phyloP scores from a whole-genome alignment of 2,329 filamentous ascomycete genomes.

The Colletotrichum chrysophilum region DNA sequence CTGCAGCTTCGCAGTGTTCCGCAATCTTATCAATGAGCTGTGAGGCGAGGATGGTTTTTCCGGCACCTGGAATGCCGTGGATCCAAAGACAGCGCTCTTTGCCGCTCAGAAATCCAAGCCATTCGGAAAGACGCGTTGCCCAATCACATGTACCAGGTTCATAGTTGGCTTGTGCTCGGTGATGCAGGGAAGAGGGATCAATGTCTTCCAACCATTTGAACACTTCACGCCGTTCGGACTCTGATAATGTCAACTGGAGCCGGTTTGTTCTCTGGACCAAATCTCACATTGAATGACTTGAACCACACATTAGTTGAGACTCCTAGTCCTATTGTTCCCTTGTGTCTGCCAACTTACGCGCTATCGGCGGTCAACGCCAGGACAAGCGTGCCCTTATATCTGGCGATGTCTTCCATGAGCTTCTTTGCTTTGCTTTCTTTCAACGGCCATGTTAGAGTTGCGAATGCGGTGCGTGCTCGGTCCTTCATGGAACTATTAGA shows the following conservation, averaged over 20 bases:
- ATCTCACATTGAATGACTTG: too few species aligned
- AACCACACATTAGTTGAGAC: too few species aligned
- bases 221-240: not conserved
- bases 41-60: not conserved
- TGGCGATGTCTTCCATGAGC: not conserved
- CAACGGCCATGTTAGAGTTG: too few species aligned
- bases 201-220: not conserved
- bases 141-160: not conserved
- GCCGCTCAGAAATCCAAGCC: not conserved
- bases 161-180: accelerated
- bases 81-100: not conserved
- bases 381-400: not conserved
- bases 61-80: not conserved
- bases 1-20: accelerated
- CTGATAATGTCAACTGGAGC: accelerated
- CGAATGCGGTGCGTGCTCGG: too few species aligned
- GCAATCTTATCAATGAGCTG: not conserved
- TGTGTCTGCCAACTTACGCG: too few species aligned
- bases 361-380: not conserved
- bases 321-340: too few species aligned
- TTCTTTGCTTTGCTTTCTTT: not conserved
- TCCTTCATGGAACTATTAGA: too few species aligned
- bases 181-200: not conserved
- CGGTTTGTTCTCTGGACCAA: accelerated
- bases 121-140: not conserved